These are phyloP conservation scores for Ceratocystis lukuohia DNA, from an alignment of 2,329 filamentous ascomycete genomes.

Conservation along the genomic window DNA sequence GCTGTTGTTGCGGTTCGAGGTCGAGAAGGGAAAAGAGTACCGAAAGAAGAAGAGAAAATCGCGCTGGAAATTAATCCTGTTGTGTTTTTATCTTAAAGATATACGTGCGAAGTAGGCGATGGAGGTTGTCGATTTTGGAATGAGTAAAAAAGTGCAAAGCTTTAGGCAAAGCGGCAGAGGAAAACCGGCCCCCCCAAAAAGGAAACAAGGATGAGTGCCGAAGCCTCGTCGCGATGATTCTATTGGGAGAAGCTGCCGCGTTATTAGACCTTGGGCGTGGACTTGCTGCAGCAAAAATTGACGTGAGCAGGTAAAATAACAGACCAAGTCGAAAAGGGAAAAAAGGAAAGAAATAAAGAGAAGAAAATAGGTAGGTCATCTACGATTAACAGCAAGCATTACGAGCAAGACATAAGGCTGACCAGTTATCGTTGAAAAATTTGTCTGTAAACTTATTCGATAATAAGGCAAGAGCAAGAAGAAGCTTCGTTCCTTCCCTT, in stretches of 20 bases:
- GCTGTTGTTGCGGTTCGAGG: background rate
- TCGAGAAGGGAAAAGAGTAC: background rate
- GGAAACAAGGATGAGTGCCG: slow-evolving; percentile 1
- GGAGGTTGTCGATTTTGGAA: background rate
- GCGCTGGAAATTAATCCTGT: background rate
- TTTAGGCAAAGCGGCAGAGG: slow-evolving; percentile 6
- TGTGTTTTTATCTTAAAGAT: background rate
- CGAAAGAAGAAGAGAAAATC: background rate
- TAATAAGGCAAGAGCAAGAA: background rate
- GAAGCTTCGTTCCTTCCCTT: background rate
- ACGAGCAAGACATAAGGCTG: background rate
- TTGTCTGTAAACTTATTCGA: background rate
- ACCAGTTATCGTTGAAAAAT: background rate
- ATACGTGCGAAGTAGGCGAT: background rate
- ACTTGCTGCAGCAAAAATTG: background rate
- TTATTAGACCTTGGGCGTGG: background rate
- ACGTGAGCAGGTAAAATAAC: background rate
- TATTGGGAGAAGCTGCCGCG: slow-evolving; percentile 9
- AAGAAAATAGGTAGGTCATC: too few relatives aligned
- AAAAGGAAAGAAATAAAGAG: background rate
- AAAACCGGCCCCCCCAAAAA: background rate
- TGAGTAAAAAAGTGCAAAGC: background rate
- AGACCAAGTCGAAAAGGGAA: background rate
- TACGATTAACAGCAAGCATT: background rate
- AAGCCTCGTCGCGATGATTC: slow-evolving; percentile 16